Percentiles rank a stretch among this genome's conserved stretches.
These are phyloP conservation scores for Murraya koenigii DNA, from an alignment of 345 rosid species.

Conservation along the genomic window DNA sequence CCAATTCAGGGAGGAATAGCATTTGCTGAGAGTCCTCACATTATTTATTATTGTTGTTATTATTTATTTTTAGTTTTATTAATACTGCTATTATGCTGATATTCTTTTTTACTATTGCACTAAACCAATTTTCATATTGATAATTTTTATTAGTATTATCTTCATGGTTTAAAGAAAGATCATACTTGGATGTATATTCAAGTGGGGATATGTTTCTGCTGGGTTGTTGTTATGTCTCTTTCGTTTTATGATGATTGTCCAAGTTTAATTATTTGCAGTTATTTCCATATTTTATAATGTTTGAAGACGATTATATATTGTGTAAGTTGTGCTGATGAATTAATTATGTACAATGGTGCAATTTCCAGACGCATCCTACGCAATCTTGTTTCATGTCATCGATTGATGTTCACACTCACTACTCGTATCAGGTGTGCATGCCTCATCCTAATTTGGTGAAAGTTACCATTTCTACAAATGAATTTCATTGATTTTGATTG, in stretches of 20 bases:
- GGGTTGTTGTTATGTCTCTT: neutral
- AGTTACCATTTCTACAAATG: neutral
- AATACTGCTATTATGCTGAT: neutral
- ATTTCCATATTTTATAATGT: conserved; percentile 2
- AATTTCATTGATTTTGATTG: neutral
- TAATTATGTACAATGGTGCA: conserved; percentile 11
- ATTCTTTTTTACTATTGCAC: neutral
- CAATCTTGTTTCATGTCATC: conserved; percentile 99
- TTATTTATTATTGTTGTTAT: neutral
- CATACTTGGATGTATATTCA: neutral
- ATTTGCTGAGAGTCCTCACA: neutral
- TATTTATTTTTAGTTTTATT: neutral
- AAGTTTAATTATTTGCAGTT: neutral
- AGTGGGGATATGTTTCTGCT: neutral
- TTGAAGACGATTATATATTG: neutral
- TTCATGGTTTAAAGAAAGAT: neutral
- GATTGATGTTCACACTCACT: conserved; percentile 95
- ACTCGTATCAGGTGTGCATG: conserved; percentile 78
- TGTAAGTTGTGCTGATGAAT: conserved; percentile 7
- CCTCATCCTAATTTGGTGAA: conserved; percentile 11
- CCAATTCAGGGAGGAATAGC: neutral
- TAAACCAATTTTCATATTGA: neutral
- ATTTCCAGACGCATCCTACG: conserved; percentile 92
- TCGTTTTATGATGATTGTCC: neutral
- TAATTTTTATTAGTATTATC: neutral